Percentiles rank a stretch among this genome's conserved stretches.
phyloP scores from a whole-genome alignment of 495 filamentous ascomycete genomes.

The Podospora pseudoanserina region DNA sequence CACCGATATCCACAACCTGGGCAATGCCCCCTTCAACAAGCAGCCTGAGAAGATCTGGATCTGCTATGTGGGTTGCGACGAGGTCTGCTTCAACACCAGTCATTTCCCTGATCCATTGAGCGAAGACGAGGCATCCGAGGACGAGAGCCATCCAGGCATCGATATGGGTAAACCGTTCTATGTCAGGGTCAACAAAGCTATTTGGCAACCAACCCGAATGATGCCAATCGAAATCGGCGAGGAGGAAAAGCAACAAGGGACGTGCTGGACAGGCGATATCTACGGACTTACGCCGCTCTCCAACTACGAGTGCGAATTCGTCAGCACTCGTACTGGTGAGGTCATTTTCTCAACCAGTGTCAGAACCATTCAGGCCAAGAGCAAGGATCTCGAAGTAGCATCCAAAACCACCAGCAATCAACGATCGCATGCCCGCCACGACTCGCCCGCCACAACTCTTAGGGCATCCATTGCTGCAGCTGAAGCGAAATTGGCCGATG shows the following conservation, averaged over 20 bases:
- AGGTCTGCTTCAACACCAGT: slow-evolving; percentile 78
- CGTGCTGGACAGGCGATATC: slow-evolving; percentile 75
- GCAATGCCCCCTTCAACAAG: slow-evolving; percentile 66
- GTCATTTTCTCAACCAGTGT: slow-evolving; percentile 75
- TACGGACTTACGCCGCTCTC: slow-evolving; percentile 82
- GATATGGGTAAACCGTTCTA: slow-evolving; percentile 74
- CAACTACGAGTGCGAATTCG: slow-evolving; percentile 81
- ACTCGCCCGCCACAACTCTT: slow-evolving; percentile 85
- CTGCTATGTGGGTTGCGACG: slow-evolving; percentile 73
- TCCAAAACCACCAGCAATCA: slow-evolving; percentile 44
- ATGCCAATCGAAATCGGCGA: slow-evolving; percentile 54
- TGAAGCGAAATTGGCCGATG: slow-evolving; percentile 73
- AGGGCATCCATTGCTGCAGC: slow-evolving; percentile 80
- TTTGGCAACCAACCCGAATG: slow-evolving; percentile 81
- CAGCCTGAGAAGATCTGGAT: slow-evolving; percentile 84
- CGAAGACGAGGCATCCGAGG: slow-evolving; percentile 16
- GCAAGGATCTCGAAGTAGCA: slow-evolving; percentile 55
- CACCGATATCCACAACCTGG: slow-evolving; percentile 74
- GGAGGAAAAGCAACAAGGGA: slow-evolving; percentile 41
- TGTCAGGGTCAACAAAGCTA: slow-evolving; percentile 81
- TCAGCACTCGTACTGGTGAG: slow-evolving; percentile 67
- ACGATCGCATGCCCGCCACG: slow-evolving; percentile 62
- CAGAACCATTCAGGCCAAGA: slow-evolving; percentile 69
- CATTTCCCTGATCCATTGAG: slow-evolving; percentile 48
- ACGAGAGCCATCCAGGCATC: slow-evolving; percentile 40